Evolutionary conservation across 2,329 filamentous ascomycete species (phyloP).

Genomic region (Botrytis hyacinthi): DNA sequence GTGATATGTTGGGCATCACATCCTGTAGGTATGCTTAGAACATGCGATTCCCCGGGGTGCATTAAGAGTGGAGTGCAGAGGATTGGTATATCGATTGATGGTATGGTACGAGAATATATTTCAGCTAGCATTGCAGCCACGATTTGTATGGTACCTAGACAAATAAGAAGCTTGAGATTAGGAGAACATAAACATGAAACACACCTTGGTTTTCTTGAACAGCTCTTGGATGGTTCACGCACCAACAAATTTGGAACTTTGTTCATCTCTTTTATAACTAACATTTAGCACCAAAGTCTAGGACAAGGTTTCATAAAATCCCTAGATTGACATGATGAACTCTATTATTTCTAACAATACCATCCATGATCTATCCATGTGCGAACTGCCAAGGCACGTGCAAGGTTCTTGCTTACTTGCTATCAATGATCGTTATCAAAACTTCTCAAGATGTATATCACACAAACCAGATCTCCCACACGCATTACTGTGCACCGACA

Average conservation of each 20-base stretch:
- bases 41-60: conserved; percentile 15
- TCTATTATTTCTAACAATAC: neutral
- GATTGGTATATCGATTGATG: neutral
- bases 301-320: neutral
- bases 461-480: neutral
- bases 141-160: neutral
- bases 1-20: neutral
- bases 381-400: neutral
- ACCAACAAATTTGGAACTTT: neutral
- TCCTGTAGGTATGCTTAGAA: conserved; percentile 1
- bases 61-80: conserved; percentile 3
- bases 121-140: neutral
- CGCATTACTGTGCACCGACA: conserved; percentile 2
- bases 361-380: neutral
- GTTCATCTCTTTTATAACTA: neutral
- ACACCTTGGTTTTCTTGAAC: neutral
- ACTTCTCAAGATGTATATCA: neutral
- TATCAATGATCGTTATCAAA: neutral
- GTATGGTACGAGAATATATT: neutral
- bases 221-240: neutral
- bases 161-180: neutral
- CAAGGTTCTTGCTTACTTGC: neutral
- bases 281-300: neutral
- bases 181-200: neutral
- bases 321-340: neutral